Base-by-base conservation (phyloP, 108 stramenopile genomes). In the Fragilariopsis cylindrus region DNA sequence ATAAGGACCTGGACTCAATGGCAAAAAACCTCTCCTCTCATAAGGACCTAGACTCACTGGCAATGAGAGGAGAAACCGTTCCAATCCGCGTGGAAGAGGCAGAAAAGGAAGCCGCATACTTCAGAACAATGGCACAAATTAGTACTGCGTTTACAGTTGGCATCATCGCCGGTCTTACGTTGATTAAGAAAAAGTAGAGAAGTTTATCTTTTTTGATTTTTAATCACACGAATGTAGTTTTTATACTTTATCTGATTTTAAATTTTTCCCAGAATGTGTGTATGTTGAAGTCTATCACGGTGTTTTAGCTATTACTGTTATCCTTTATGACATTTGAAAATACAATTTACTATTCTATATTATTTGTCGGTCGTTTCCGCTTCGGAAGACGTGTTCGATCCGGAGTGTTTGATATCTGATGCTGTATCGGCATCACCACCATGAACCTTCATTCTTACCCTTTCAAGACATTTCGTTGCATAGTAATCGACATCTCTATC, bases 401-500 rank as follows among this genome's bases (percentile, higher is more conserved):
- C 58, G 11, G 58, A 21, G 39, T 30, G 9, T n/a, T 18, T 60
- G 39, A 40, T 40, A 11, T n/a, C 58, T n/a, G 58, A 4, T 21
- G 58, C 39, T 60, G 4, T 30, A 60, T 60, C 58, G 58, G 58
- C 5, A 21, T 68, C 67, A 52, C 48, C 49, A 40, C 48, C 49
- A 40, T 68, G 46, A 3, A 47, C 13, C 72, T 72, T 74, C 15
- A 18, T 40, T 42, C 74, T 49, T 19, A 73, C 58, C 74, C 70
- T 80, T 56, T 80, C 79, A 3, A 80, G 44, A 47, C 79, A 80
- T 40, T 75, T 80, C 7, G 49, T 69, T 13, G 90, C 87, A 73
- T 92, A 95, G 70, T 79, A 95, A 39, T 92, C 60, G 7, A 95
- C 94, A 80, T 95, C 94, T 55, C 91, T 78, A 76, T 95, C 94